A percentile compares a stretch with the other conserved stretches of the same genome.
Conservation (phyloP, 2,329 filamentous ascomycete species). For the Nectriaceae sp. region DNA sequence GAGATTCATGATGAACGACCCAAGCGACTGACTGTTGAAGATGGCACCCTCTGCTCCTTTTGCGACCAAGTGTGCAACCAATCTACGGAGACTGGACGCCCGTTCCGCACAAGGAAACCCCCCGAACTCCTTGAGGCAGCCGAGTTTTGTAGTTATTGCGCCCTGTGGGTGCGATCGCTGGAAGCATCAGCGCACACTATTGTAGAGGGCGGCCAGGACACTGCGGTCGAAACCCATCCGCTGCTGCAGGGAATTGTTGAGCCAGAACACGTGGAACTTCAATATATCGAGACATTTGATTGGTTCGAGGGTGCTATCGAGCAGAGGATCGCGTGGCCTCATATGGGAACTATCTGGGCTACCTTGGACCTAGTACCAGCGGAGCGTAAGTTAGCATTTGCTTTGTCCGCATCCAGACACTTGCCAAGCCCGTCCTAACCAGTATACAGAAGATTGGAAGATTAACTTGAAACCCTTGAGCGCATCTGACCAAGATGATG, state of each 20-base stretch:
- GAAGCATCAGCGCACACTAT: neutral
- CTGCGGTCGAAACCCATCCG: slow-evolving; percentile 1
- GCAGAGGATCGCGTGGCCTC: slow-evolving; percentile 3
- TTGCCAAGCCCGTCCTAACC: too few species aligned
- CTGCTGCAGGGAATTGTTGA: neutral
- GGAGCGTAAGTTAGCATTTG: slow-evolving; percentile 1
- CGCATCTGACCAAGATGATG: slow-evolving; percentile 1
- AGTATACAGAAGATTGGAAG: neutral
- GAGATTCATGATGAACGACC: too few species aligned
- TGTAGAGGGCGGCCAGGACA: neutral
- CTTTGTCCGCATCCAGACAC: too few species aligned
- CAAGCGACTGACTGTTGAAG: neutral
- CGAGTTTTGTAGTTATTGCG: slow-evolving; percentile 1
- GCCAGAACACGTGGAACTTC: slow-evolving; percentile 1
- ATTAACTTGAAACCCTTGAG: slow-evolving; percentile 2
- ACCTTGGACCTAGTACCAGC: slow-evolving; percentile 1
- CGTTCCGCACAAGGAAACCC: neutral
- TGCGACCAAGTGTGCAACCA: neutral
- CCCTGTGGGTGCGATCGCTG: slow-evolving; percentile 3
- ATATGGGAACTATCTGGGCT: neutral
- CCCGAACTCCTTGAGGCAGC: slow-evolving; percentile 1
- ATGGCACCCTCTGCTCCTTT: slow-evolving; percentile 7
- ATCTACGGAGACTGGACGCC: neutral
- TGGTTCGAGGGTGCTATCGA: neutral
- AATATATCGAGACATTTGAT: neutral